Evolutionary conservation across 257 asterid species (phyloP), one percentile per base, ranked within the genome.

Genomic region (Echium plantagineum): DNA sequence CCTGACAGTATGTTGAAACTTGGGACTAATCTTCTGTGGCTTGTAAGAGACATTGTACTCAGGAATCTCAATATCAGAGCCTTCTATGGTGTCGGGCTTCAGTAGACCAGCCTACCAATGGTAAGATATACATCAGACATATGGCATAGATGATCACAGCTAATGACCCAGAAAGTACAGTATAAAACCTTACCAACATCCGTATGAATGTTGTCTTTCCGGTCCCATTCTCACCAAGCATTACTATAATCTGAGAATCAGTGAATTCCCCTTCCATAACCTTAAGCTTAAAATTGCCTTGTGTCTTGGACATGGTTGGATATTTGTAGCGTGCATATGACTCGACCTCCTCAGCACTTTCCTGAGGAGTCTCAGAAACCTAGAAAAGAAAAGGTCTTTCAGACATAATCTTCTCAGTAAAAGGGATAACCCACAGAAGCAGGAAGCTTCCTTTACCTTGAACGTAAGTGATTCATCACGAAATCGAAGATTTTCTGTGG

Each of bases 151-250:
- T 46, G 55, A 42, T 20, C 58, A 49, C 19, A 15, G 69, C 56
- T 24, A 57, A 53, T 18, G 55, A 53, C 18, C 59, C 46, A 51
- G 9, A 62, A 38, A 48, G 7, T 19, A 46, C 2, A 16, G 65
- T 55, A 66, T 56, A 61, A 58, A 49, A 55, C 46, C 32, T n/a
- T 77, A 89, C 97, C 97, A 93, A 91, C 99, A 93, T 84, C 55
- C 97, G 75, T 67, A 93, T 93, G 58, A 93, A 93, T 66, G 99
- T 93, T 0, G 99, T 93, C 80, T 93, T 93, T 58, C 99, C 99
- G 17, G 97, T 93, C 55, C 99, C 99, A 68, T 93, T 93, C 79
- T 93, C 99, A 63, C 99, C 99, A 59, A 93, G 97, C 99, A 93
- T 93, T 69, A 93, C 99, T 75, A 93, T 59, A 19, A 93, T 93